Conservation (phyloP, 768 basidiomycete genomes). For the Tylopilus rubrobrunneus region DNA sequence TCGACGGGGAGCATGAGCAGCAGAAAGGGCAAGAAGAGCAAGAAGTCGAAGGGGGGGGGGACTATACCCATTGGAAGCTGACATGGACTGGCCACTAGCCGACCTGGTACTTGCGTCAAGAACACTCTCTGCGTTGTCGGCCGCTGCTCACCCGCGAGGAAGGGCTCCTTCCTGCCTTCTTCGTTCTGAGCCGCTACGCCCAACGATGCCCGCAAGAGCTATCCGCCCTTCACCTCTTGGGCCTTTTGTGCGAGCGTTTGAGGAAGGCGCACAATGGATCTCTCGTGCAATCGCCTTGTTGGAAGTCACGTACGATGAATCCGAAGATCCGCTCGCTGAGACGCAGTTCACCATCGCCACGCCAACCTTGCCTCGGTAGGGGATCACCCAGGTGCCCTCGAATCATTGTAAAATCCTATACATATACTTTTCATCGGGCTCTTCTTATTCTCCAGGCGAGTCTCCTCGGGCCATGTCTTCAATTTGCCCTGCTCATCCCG, state of each 20-base stretch:
- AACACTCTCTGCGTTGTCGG: conserved; percentile 43
- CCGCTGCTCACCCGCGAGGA: conserved; percentile 30
- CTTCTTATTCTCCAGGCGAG: conserved; percentile 9
- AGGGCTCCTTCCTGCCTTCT: conserved; percentile 71
- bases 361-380: conserved; percentile 71
- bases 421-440: conserved; percentile 1
- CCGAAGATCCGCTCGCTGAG: conserved; percentile 77
- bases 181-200: conserved; percentile 74
- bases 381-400: conserved; percentile 57
- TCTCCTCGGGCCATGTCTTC: not conserved
- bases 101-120: conserved; percentile 73
- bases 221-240: conserved; percentile 79
- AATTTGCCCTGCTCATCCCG: no score
- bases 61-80: conserved; percentile 32
- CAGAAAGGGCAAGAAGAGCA: conserved; percentile 32
- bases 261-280: conserved; percentile 55
- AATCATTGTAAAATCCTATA: conserved; percentile 44
- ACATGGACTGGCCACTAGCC: conserved; percentile 60
- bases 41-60: conserved; percentile 30
- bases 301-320: conserved; percentile 88
- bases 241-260: conserved; percentile 82
- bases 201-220: conserved; percentile 64
- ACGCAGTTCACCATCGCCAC: conserved; percentile 73
- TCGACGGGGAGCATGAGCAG: conserved; percentile 25
- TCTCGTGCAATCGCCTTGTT: conserved; percentile 63